phyloP scores from a whole-genome alignment of 352 stramenopile genomes.

The Phytopythium delawarense region DNA sequence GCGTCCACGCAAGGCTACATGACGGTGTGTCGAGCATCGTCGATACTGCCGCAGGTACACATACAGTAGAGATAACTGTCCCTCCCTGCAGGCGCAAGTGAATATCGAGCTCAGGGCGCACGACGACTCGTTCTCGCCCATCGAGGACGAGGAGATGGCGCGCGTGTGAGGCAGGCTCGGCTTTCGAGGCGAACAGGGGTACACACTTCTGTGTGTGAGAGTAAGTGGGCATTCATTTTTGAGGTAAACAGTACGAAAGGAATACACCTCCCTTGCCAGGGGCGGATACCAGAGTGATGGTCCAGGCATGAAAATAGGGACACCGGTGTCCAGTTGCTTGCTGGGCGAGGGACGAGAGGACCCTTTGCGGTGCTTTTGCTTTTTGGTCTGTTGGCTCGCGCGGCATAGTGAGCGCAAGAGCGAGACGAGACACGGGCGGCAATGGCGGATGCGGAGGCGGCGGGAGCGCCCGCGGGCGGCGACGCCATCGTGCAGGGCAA shows the following conservation, averaged over 20 bases:
- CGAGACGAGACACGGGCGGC: neutral
- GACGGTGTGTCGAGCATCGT: slow-evolving; percentile 39
- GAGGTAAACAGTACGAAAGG: neutral
- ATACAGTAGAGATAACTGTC: neutral
- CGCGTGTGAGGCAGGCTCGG: slow-evolving; percentile 31
- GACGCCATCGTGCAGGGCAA: slow-evolving; percentile 54
- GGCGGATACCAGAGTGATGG: no score
- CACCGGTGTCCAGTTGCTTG: no score
- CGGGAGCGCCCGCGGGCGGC: neutral
- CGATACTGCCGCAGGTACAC: no score
- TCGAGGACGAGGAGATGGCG: slow-evolving; percentile 58
- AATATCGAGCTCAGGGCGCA: slow-evolving; percentile 91
- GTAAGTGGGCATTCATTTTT: neutral
- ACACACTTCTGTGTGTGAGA: neutral
- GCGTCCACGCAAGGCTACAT: slow-evolving; percentile 91
- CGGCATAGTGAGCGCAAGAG: neutral
- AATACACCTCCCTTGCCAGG: neutral
- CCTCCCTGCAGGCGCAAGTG: slow-evolving; percentile 62
- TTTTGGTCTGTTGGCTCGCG: neutral
- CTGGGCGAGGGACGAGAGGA: no score
- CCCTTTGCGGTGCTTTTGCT: neutral
- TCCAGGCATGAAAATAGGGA: no score
- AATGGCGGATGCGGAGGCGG: slow-evolving; percentile 16
- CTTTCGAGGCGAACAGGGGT: neutral
- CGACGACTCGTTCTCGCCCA: slow-evolving; percentile 38